Percentiles rank a stretch among this genome's conserved stretches.
These are phyloP conservation scores for Mrakia blollopis DNA, from an alignment of 768 basidiomycete species.

Conservation along the genomic window DNA sequence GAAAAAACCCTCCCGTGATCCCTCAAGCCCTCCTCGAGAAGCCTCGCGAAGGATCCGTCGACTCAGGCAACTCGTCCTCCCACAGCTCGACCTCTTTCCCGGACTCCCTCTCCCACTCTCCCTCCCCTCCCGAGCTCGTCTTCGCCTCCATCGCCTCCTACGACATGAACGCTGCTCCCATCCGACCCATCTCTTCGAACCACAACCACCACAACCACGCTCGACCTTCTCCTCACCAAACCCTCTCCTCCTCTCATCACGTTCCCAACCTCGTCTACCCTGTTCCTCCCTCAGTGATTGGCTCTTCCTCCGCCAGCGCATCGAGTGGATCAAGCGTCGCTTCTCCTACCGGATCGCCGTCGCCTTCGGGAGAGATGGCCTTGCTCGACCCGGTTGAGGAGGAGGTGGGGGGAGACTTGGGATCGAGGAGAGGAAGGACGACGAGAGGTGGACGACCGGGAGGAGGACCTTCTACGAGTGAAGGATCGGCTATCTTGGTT, in stretches of 20 bases:
- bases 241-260: neutral
- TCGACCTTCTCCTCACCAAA: neutral
- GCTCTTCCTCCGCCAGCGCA: neutral
- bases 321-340: neutral
- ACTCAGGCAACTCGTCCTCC: slow-evolving; percentile 13
- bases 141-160: slow-evolving; percentile 18
- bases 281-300: neutral
- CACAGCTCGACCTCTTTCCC: neutral
- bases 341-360: neutral
- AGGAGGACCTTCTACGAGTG: neutral
- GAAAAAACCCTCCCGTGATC: neutral
- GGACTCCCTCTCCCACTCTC: neutral
- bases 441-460: neutral
- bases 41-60: slow-evolving; percentile 8
- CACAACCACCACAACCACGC: too few species aligned
- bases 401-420: neutral
- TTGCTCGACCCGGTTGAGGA: neutral
- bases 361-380: neutral
- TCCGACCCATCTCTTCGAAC: neutral
- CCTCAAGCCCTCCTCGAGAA: neutral
- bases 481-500: neutral
- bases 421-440: neutral
- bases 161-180: slow-evolving; percentile 14
- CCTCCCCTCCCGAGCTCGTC: slow-evolving; percentile 6
- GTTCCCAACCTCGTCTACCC: neutral